Conservation (phyloP, 2,329 filamentous ascomycete genomes). For the Fusarium secorum region DNA sequence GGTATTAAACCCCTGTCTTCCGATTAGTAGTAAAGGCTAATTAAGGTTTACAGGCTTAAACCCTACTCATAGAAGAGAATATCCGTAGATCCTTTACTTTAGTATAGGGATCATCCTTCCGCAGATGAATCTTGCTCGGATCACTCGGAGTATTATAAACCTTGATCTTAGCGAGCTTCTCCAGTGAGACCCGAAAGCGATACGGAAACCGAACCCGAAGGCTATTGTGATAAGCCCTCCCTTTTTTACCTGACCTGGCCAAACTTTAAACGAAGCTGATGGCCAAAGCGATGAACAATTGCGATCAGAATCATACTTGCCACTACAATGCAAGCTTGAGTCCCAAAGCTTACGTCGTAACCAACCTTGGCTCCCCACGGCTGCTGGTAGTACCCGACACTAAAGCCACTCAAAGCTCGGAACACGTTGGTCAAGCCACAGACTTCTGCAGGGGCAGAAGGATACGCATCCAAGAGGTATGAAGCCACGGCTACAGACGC, state of each 20-base stretch:
- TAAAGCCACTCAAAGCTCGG: slow-evolving; percentile 55
- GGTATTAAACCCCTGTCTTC: too few species aligned
- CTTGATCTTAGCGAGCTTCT: background rate
- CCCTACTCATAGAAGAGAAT: background rate
- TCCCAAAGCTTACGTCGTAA: slow-evolving; percentile 50
- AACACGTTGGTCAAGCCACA: slow-evolving; percentile 52
- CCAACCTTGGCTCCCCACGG: slow-evolving; percentile 52
- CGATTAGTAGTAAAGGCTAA: background rate
- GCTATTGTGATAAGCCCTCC: too few species aligned
- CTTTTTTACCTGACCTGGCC: slow-evolving; percentile 12
- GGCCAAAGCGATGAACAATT: slow-evolving; percentile 24
- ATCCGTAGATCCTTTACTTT: background rate
- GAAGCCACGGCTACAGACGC: slow-evolving; percentile 57
- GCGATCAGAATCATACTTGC: slow-evolving; percentile 42
- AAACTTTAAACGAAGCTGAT: slow-evolving; percentile 3
- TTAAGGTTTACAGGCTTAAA: background rate
- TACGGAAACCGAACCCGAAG: too few species aligned
- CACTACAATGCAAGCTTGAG: slow-evolving; percentile 45
- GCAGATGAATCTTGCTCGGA: background rate
- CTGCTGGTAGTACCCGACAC: slow-evolving; percentile 57
- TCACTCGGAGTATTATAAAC: background rate
- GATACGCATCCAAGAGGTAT: slow-evolving; percentile 60
- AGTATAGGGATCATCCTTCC: background rate
- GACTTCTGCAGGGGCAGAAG: slow-evolving; percentile 56
- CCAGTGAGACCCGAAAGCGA: too few species aligned